Evolutionary conservation across 768 basidiomycete genomes (phyloP), one percentile per base, ranked within the genome.

Genomic region (Boletus huronensis): DNA sequence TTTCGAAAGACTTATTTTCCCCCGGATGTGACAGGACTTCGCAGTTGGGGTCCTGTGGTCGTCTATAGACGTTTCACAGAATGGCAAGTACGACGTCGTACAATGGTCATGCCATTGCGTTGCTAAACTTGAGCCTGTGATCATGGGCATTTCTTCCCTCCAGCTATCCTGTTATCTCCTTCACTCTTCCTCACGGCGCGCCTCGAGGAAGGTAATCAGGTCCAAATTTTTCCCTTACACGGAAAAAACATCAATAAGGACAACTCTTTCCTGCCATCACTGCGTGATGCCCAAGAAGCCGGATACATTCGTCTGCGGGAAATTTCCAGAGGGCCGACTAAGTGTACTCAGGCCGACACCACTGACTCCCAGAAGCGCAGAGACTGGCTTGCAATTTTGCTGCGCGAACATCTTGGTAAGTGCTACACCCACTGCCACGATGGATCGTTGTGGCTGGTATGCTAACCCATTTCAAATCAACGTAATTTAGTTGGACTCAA

Each of bases 1-100:
- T 41, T 54, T 54, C 48, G 19, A 58, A 26, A n/a, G 58, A 52
- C 46, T 61, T 36, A 62, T 61, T 62, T 58, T 52, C 46, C 46
- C 58, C 35, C 40, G 21, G 47, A 43, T 61, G n/a, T n/a, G 58
- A 58, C 64, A 87, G 85, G 70, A 76, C 41, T 84, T 85, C 67
- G 81, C 84, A 13, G 74, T 90, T 50, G 90, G 90, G 6, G 72
- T 84, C 43, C 78, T 81, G 61, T 92, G 90, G 90, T 88, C 89
- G n/a, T 87, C 85, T 36, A 62, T 78, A 42, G 85, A 88, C 8
- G 50, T 85, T 51, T 65, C 82, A 26, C 77, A 76, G 48, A 79
- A 83, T 56, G 74, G 90, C 87, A 68, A 64, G 83, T 77, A 55
- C 51, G 51, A 39, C 40, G 14, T 52, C 53, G 38, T 53, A 48